Base-by-base conservation (phyloP, 805 yeast genomes). In the Allodekkera sacchari region DNA sequence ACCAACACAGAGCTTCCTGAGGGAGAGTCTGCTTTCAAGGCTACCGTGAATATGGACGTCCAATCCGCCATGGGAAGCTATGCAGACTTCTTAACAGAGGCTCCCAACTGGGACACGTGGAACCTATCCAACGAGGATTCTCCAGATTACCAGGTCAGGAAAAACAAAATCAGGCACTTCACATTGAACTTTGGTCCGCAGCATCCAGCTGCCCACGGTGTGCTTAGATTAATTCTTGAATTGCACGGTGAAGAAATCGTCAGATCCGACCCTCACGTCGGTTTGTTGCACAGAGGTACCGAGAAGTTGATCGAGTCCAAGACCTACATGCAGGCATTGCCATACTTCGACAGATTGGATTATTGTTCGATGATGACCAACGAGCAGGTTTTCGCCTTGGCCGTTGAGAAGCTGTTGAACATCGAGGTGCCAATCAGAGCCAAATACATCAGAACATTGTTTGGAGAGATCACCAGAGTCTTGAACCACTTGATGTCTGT, bases 161-260 rank as follows among this genome's bases (percentile, higher is more conserved):
- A 60, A 43, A 56, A 63, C 14, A 68, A 82, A 55, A 77, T 83
- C 52, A 76, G 94, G 57, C 94, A 83, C 54, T 84, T 83, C 65
- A 83, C 94, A 30, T 77, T 84, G 54, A 84, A 84, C 61, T 83
- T 83, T 54, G 95, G 94, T 22, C 95, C 95, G 30, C 95, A 83
- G 63, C 95, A 83, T 64, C 95, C 95, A 16, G 95, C 95, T 40
- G 94, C 94, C 18, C 95, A 83, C 64, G 95, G 95, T 45, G 95
- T 83, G 59, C 66, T 83, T 64, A 73, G 94, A 55, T 67, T 83
- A 57, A 84, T 83, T 57, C 64, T 83, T 51, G 95, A 83, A 62
- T 70, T 83, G 39, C 82, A 81, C 51, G 95, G 95, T 45, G 95
- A 83, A 60, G 94, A 83, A 58, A 79, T 84, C 46, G 73, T 84